Conservation (phyloP, 257 asterid genomes). For the Lithospermum erythrorhizon region DNA sequence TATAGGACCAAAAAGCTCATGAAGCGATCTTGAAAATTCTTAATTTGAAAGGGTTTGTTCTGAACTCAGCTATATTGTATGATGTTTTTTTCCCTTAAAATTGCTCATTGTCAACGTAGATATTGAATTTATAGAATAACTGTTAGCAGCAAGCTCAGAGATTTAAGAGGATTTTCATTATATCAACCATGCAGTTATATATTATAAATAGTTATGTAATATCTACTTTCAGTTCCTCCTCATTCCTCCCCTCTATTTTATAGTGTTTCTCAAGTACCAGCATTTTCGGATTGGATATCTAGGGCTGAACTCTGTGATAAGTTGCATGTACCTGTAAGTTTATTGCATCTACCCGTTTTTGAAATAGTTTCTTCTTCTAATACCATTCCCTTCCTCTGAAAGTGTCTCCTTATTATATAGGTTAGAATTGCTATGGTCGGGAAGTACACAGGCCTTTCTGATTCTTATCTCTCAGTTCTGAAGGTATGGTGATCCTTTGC, state of each 20-base stretch:
- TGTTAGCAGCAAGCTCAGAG: too few species aligned
- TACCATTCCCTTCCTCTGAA: conserved; percentile 5
- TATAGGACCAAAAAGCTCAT: conserved; percentile 68
- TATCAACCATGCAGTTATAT: background rate
- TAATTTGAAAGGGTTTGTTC: conserved; percentile 52
- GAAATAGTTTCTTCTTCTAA: conserved; percentile 7
- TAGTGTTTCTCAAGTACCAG: conserved; percentile 45
- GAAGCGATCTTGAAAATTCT: conserved; percentile 65
- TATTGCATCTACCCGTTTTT: conserved; percentile 2
- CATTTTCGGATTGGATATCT: conserved; percentile 54
- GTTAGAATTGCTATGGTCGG: conserved; percentile 81
- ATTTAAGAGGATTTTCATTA: background rate
- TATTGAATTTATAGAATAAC: too few species aligned
- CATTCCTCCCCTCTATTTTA: background rate
- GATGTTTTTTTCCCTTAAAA: too few species aligned
- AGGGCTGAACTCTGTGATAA: conserved; percentile 51
- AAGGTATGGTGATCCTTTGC: conserved; percentile 28
- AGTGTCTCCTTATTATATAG: conserved; percentile 26
- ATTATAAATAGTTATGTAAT: too few species aligned
- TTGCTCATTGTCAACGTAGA: too few species aligned
- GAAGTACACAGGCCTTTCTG: conserved; percentile 73
- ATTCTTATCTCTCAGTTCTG: conserved; percentile 66
- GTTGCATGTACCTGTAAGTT: conserved; percentile 51
- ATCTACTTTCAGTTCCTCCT: too few species aligned
- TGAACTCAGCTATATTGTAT: conserved; percentile 6